These are phyloP conservation scores for Cyclanthera cordifolia DNA, from an alignment of 306 rosid genomes.

Conservation along the genomic window DNA sequence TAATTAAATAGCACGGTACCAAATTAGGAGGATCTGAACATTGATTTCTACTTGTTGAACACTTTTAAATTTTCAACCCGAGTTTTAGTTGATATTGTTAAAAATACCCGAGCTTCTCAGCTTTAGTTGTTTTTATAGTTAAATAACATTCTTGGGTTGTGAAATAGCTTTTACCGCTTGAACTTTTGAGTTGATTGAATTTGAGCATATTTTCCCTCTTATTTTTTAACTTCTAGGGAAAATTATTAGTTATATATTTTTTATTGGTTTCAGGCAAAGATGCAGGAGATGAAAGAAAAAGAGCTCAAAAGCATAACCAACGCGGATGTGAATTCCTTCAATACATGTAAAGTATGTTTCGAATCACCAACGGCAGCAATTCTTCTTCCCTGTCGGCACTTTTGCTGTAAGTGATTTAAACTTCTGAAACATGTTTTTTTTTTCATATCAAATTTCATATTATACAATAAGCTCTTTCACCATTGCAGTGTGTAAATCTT, in stretches of 20 bases:
- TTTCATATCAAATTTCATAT: background rate
- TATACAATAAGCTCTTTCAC: background rate
- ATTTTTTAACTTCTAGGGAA: background rate
- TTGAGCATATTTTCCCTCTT: background rate
- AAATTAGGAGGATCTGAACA: too few species aligned
- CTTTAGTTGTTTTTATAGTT: too few species aligned
- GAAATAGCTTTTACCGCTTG: too few species aligned
- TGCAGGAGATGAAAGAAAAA: conserved; percentile 94
- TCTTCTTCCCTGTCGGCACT: conserved; percentile 95
- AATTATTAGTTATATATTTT: background rate
- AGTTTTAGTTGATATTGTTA: too few species aligned
- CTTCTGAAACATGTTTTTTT: background rate
- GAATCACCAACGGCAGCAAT: conserved; percentile 88
- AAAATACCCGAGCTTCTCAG: too few species aligned
- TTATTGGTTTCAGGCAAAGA: conserved; percentile 52
- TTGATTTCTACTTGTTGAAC: too few species aligned
- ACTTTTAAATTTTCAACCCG: too few species aligned
- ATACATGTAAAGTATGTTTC: conserved; percentile 88
- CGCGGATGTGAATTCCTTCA: conserved; percentile 80
- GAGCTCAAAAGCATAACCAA: conserved; percentile 62
- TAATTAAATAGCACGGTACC: too few species aligned
- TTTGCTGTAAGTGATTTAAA: conserved; percentile 60
- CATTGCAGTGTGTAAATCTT: conserved; percentile 73
- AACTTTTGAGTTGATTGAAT: background rate
- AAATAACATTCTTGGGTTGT: too few species aligned